Percentiles rank a stretch among this genome's conserved stretches.
Conservation (phyloP, 176 grass and related monocot species). For the Eragrostis curvula region DNA sequence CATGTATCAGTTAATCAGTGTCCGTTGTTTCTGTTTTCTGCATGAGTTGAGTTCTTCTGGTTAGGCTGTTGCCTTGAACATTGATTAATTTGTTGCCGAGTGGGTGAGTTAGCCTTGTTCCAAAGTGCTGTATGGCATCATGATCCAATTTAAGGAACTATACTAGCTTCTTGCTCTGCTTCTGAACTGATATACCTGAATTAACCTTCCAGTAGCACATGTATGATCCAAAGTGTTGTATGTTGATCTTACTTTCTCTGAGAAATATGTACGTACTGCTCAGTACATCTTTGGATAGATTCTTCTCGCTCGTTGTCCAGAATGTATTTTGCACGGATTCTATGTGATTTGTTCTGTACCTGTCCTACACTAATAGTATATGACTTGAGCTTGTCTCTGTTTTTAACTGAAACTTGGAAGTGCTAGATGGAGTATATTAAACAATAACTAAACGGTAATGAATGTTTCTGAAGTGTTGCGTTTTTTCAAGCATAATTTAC, state of each 20-base stretch:
- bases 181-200: not conserved
- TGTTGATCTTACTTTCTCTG: too few species aligned
- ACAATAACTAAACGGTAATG: not conserved
- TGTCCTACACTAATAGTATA: not conserved
- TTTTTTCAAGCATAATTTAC: not conserved
- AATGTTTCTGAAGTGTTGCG: not conserved
- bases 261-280: too few species aligned
- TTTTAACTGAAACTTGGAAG: too few species aligned
- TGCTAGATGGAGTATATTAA: too few species aligned
- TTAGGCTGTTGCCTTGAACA: not conserved
- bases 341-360: not conserved
- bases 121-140: slow-evolving; percentile 10
- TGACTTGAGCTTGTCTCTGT: too few species aligned
- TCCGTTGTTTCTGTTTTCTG: slow-evolving; percentile 6
- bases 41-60: not conserved
- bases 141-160: not conserved
- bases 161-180: not conserved
- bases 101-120: not conserved
- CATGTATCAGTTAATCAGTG: not conserved
- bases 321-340: not conserved
- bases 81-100: not conserved
- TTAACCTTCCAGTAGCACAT: too few species aligned
- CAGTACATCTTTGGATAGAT: too few species aligned
- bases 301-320: too few species aligned
- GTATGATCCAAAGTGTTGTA: too few species aligned